phyloP scores from a whole-genome alignment of 371 early-diverging fungal species.

The Nematocida sp. region DNA sequence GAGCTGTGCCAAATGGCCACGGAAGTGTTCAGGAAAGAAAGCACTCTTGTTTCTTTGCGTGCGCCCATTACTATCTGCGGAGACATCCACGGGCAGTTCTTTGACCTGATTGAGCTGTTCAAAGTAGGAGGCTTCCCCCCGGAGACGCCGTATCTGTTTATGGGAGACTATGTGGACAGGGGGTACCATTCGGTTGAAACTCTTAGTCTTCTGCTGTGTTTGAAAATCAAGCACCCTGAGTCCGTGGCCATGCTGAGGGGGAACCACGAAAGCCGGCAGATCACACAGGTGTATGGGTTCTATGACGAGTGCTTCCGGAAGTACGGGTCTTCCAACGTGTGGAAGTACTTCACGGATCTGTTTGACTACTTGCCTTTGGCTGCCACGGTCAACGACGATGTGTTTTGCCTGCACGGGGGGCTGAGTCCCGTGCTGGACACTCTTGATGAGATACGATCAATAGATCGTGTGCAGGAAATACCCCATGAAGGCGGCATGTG shows the following conservation, averaged over 20 bases:
- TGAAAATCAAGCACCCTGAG: conserved; percentile 73
- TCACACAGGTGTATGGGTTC: conserved; percentile 93
- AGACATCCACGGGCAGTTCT: conserved; percentile 96
- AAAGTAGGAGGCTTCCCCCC: conserved; percentile 48
- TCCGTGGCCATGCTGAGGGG: conserved; percentile 77
- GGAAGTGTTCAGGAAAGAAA: conserved; percentile 74
- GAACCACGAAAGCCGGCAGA: conserved; percentile 91
- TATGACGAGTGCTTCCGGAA: conserved; percentile 91
- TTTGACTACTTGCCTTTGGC: conserved; percentile 72
- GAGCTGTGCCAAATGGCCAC: conserved; percentile 78
- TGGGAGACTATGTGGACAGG: conserved; percentile 94
- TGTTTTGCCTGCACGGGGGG: conserved; percentile 93
- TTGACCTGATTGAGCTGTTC: conserved; percentile 63
- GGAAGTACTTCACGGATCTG: conserved; percentile 51
- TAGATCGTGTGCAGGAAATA: conserved; percentile 92
- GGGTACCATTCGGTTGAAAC: conserved; percentile 88
- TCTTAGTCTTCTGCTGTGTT: conserved; percentile 74
- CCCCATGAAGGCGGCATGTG: conserved; percentile 97
- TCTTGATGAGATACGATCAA: conserved; percentile 68
- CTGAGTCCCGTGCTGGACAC: conserved; percentile 68
- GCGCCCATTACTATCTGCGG: conserved; percentile 69
- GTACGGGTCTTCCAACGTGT: conserved; percentile 66
- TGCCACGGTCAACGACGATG: conserved; percentile 77
- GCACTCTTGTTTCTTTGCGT: conserved; percentile 69
- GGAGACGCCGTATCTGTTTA: conserved; percentile 69